A percentile compares a stretch with the other conserved stretches of the same genome.
phyloP scores from a whole-genome alignment of 768 basidiomycete genomes.

The Podaxis rugospora region DNA sequence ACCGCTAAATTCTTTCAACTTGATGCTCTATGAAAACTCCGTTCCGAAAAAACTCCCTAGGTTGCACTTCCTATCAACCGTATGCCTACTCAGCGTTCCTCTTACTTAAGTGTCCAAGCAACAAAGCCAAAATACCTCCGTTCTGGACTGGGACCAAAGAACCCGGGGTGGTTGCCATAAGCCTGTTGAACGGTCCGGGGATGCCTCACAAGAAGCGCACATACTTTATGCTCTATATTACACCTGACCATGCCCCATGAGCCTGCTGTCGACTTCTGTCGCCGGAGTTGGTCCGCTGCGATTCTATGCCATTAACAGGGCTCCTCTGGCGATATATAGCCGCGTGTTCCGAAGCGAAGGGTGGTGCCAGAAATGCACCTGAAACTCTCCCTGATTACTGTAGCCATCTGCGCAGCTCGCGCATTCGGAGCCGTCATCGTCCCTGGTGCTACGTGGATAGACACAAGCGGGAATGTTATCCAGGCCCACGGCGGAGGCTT shows the following conservation, averaged over 20 bases:
- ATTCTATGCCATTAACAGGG: background rate
- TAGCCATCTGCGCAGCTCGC: slow-evolving; percentile 14
- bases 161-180: background rate
- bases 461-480: slow-evolving; percentile 56
- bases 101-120: background rate
- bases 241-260: slow-evolving; percentile 9
- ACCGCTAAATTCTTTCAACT: background rate
- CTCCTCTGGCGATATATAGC: background rate
- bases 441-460: slow-evolving; percentile 58
- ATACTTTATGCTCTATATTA: background rate
- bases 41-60: background rate
- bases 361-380: background rate
- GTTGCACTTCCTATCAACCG: background rate
- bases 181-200: background rate
- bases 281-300: slow-evolving; percentile 8
- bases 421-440: slow-evolving; percentile 39
- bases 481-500: slow-evolving; percentile 63
- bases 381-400: background rate
- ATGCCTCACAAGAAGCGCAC: background rate
- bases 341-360: background rate
- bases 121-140: background rate
- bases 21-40: background rate
- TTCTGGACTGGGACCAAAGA: background rate
- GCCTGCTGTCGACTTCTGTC: background rate
- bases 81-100: no score